Evolutionary conservation across 192 early-diverging fungal genomes (phyloP), one percentile per base, ranked within the genome.

Genomic region (Phycomyces nitens): DNA sequence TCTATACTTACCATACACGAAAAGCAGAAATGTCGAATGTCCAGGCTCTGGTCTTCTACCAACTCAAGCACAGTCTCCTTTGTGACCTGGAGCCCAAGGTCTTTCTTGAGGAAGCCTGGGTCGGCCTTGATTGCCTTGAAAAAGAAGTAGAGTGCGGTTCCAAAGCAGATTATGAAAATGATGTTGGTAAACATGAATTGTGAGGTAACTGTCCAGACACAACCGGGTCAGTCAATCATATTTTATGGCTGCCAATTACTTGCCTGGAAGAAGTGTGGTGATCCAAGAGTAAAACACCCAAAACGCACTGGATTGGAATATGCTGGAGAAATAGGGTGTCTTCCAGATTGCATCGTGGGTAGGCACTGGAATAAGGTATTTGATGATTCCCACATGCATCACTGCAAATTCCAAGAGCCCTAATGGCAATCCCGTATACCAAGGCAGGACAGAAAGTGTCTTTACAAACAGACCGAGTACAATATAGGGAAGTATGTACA

Each of bases 221-320:
- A 49, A 56, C 8, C 14, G 51, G 29, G 53, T 21, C 15, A 49
- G 26, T 29, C 8, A 42, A 16, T 55, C n/a, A 44, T 22, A 11
- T 42, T n/a, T n/a, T n/a, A n/a, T n/a, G n/a, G n/a, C n/a, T n/a
- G n/a, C n/a, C n/a, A n/a, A n/a, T n/a, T n/a, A 41, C 66, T 58
- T 89, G 80, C 87, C 80, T 29, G 86, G 87, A 11, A 94, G 63
- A n/a, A 95, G 71, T 11, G 76, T 73, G 15, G 75, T 53, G 7
- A 82, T 12, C 91, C 91, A 97, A 3, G 83, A 80, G 18, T 85
- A 20, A 16, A 82, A 62, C 6, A 88, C 83, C 71, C 82, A 90
- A 63, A 96, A 80, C 11, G 93, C 80, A 1, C 90, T 90, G 3
- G 92, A 80, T 77, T 98, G 96, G 67, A 92, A 93, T 63, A 98